Conservation (phyloP, 202 grass and related monocot genomes). For the Setaria italica region DNA sequence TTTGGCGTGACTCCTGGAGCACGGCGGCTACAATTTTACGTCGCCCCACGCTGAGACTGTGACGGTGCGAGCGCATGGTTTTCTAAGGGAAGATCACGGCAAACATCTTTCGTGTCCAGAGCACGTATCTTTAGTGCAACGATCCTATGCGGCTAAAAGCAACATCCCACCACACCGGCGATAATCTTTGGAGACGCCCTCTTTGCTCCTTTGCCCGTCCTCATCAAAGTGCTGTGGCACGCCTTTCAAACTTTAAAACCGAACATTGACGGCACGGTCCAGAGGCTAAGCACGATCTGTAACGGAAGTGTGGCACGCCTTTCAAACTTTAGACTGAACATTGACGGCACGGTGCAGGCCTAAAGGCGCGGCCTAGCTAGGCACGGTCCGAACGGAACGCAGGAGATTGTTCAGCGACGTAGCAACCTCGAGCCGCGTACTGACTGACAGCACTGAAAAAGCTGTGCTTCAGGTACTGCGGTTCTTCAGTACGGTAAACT, state of each 20-base stretch:
- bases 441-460: not conserved
- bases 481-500: not conserved
- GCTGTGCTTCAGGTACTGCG: not conserved
- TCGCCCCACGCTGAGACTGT: not conserved
- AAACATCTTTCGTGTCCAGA: not conserved
- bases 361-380: too few species aligned
- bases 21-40: not conserved
- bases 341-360: not conserved
- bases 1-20: constrained; percentile 37
- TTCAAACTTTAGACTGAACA: constrained; percentile 23
- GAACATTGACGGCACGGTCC: constrained; percentile 2
- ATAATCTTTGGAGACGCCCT: not conserved
- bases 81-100: not conserved
- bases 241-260: constrained; percentile 18
- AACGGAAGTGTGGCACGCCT: constrained; percentile 4
- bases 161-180: not conserved
- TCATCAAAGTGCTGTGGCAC: constrained; percentile 7
- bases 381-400: not conserved
- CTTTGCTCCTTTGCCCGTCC: not conserved
- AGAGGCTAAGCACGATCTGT: not conserved
- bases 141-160: constrained; percentile 1
- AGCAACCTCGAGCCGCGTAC: constrained; percentile 18
- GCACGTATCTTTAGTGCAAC: not conserved
- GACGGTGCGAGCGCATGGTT: not conserved
- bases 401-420: not conserved